Evolutionary conservation across 1,139 yeast genomes (phyloP), one percentile per base, ranked within the genome.

Genomic region (Yamadazyma buinensis): DNA sequence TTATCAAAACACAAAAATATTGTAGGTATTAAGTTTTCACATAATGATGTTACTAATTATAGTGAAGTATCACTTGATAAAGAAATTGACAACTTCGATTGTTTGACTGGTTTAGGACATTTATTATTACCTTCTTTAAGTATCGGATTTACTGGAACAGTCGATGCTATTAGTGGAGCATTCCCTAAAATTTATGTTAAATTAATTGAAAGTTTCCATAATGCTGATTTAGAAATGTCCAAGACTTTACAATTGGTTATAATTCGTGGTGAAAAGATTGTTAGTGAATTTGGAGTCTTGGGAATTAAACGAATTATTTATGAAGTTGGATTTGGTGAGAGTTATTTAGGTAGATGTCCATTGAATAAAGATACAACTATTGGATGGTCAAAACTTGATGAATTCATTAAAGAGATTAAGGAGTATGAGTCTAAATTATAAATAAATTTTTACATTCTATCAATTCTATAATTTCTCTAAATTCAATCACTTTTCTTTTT

Each of bases 1-100:
- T 53, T 67, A 27, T 52, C 65, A 12, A 43, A 40, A 30, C 76
- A 71, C 48, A 59, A 59, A 31, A 69, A 72, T 43, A 66, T 72
- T 32, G 72, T 69, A 26, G 77, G 77, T 11, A 59, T 64, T 46
- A 72, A 72, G 49, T 58, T 70, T 40, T 63, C 76, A 13, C 71
- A 70, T 54, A 39, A 56, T 28, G 59, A 59, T 42, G 57, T 63
- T 19, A 40, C 51, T 23, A 35, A 39, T 23, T 48, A 61, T 36
- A 54, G 63, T 22, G 53, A 64, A 39, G 54, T 70, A 23, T 67
- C 70, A 2, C 50, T 60, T 24, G 59, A 58, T 44, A 57, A 59
- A 23, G 57, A 55, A 29, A 57, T 67, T 32, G 47, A 40, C 26
- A 46, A 53, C 32, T 54, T 54, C 37, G 31, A 20, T 12, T 29